A percentile compares a stretch with the other conserved stretches of the same genome.
These are phyloP conservation scores for Coniella lustricola DNA, from an alignment of 2,329 filamentous ascomycete species.

Conservation along the genomic window DNA sequence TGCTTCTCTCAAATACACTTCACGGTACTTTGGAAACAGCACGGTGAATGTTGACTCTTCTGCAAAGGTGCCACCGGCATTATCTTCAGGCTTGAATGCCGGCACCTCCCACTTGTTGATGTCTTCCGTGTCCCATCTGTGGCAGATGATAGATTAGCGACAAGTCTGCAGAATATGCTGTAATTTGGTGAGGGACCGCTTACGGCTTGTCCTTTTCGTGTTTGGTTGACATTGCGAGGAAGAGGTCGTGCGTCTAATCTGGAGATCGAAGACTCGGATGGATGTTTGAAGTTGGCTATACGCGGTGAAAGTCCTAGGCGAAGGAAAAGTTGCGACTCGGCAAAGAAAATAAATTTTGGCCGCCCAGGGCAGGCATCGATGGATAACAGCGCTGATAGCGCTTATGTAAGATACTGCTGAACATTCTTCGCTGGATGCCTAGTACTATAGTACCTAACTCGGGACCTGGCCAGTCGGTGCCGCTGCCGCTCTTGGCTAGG, in stretches of 20 bases:
- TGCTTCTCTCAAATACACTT: conserved; percentile 84
- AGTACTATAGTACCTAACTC: too few species aligned
- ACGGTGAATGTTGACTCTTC: conserved; percentile 88
- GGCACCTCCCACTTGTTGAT: conserved; percentile 97
- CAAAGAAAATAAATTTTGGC: conserved; percentile 3
- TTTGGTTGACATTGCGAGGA: conserved; percentile 67
- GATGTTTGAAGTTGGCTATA: neutral
- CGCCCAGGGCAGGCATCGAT: conserved; percentile 1
- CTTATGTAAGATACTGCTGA: conserved; percentile 4
- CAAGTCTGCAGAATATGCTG: neutral
- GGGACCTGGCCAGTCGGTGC: conserved; percentile 3
- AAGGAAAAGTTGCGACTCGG: neutral
- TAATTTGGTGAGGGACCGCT: neutral
- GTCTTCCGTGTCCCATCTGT: conserved; percentile 87
- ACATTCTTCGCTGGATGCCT: too few species aligned
- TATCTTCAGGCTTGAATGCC: conserved; percentile 78
- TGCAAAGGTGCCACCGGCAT: conserved; percentile 74
- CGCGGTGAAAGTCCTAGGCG: neutral
- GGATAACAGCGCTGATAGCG: neutral
- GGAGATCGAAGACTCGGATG: neutral
- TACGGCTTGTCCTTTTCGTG: conserved; percentile 78
- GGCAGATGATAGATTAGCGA: conserved; percentile 2
- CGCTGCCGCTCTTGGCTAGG: neutral
- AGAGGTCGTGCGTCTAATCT: neutral
- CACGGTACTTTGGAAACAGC: conserved; percentile 93